A percentile compares a stretch with the other conserved stretches of the same genome.
Conservation (phyloP, 352 stramenopile genomes). For the Phytophthora hybrid region DNA sequence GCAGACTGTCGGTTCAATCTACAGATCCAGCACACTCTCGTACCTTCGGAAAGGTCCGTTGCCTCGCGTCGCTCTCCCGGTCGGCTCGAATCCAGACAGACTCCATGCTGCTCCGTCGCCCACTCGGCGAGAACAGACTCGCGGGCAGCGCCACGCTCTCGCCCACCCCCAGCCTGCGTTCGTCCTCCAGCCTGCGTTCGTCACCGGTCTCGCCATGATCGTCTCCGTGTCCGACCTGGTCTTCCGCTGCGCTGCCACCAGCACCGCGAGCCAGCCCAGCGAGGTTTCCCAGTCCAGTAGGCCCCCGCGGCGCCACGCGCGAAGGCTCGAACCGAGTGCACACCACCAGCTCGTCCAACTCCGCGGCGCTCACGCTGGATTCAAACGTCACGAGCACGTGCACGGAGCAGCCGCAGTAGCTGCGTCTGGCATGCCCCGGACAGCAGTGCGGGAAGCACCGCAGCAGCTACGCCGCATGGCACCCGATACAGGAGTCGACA, state of each 20-base stretch:
- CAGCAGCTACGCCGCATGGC: conserved; percentile 7
- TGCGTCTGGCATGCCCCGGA: conserved; percentile 31
- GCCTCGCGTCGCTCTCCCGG: conserved; percentile 31
- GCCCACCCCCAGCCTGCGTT: background rate
- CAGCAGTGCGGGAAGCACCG: conserved; percentile 52
- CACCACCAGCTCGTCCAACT: conserved; percentile 22
- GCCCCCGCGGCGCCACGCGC: conserved; percentile 9
- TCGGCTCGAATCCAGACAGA: conserved; percentile 31
- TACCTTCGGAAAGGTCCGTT: conserved; percentile 20
- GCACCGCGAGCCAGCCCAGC: background rate
- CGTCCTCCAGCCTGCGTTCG: too few relatives aligned
- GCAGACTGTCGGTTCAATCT: background rate
- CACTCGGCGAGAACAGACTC: background rate
- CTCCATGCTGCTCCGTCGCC: conserved; percentile 3
- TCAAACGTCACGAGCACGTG: conserved; percentile 37
- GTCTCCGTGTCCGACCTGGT: too few relatives aligned
- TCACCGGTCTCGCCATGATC: background rate
- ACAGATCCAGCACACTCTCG: background rate
- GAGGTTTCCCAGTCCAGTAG: background rate
- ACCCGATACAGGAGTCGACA: background rate
- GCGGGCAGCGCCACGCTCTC: background rate
- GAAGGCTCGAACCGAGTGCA: conserved; percentile 39
- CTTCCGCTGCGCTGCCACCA: background rate
- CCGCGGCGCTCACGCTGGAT: background rate
- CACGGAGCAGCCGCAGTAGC: conserved; percentile 48